Evolutionary conservation across 2,329 filamentous ascomycete genomes (phyloP), one percentile per base, ranked within the genome.

Genomic region (Diaporthe sp.): DNA sequence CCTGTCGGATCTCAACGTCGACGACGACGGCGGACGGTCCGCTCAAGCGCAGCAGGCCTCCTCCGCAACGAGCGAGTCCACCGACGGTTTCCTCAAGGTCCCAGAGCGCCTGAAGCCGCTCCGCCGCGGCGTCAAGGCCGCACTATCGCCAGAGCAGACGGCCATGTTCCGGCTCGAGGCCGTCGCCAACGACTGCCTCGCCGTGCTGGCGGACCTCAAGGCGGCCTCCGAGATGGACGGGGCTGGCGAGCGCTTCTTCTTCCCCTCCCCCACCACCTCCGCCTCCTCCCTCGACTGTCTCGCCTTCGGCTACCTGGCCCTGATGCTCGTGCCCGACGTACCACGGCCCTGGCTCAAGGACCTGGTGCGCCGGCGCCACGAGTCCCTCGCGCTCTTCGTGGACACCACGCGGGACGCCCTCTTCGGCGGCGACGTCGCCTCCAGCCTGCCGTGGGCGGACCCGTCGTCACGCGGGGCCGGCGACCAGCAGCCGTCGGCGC

Each of bases 91-190:
- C 73, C 80, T 78, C 65, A 80, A 79, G 42, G 81, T 83, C 65
- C 82, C 82, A 3, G 84, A 86, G 76, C 89, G 87, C 74, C 83
- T 94, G 77, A 86, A 88, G 25, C 65, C 61, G 19, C 87, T 89
- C 6, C 90, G 88, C 77, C 89, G 89, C 78, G 92, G 91, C 0
- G 86, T 95, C 9, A 87, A 87, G 6, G 88, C 89, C 25, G 83
- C 93, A 72, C 87, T 96, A 81, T 91, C 91, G 22, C 92, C 94
- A 0, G 91, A 95, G 82, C 92, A 94, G 80, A 90, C 90, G 68
- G 92, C 91, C 42, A 90, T 92, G 65, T 97, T 98, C 84, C 90
- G 92, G 75, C 88, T 98, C 12, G 93, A 95, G 80, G 90, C 91
- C 17, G 84, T 98, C 53, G 92, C 94, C 0, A 89, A 89, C 31